phyloP scores from a whole-genome alignment of 75 land plant genomes.

The Cryptomeria japonica region DNA sequence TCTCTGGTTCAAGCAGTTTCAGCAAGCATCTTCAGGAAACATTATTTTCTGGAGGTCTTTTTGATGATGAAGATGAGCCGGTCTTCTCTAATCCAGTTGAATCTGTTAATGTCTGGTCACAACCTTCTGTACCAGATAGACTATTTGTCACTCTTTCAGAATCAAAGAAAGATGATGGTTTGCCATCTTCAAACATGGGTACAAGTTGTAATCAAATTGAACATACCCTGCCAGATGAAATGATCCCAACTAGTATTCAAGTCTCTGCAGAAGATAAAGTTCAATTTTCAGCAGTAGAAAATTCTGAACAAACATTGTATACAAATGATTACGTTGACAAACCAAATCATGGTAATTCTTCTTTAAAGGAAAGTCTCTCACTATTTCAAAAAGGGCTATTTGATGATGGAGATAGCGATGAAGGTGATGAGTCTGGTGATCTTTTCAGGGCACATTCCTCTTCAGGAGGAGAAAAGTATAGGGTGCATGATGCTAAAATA shows the following conservation, averaged over 20 bases:
- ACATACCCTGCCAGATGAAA: background rate
- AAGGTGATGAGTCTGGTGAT: constrained; percentile 2
- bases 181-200: background rate
- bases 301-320: background rate
- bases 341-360: background rate
- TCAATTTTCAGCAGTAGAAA: constrained; percentile 4
- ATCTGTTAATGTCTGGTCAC: constrained; percentile 6
- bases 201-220: background rate
- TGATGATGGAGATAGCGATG: constrained; percentile 6
- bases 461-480: background rate
- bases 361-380: constrained; percentile 4
- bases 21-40: background rate
- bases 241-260: background rate
- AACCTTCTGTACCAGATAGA: constrained; percentile 6
- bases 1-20: constrained; percentile 1
- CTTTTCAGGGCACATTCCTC: background rate
- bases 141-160: background rate
- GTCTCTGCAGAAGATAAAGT: background rate
- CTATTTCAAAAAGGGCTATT: background rate
- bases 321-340: background rate
- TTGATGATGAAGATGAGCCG: constrained; percentile 11
- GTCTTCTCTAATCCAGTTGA: background rate
- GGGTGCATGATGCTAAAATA: background rate
- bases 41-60: constrained; percentile 3
- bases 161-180: background rate